Percentiles rank a stretch among this genome's conserved stretches.
These are phyloP conservation scores for Erysiphe pulchra DNA, from an alignment of 2,329 filamentous ascomycete species.

Conservation along the genomic window DNA sequence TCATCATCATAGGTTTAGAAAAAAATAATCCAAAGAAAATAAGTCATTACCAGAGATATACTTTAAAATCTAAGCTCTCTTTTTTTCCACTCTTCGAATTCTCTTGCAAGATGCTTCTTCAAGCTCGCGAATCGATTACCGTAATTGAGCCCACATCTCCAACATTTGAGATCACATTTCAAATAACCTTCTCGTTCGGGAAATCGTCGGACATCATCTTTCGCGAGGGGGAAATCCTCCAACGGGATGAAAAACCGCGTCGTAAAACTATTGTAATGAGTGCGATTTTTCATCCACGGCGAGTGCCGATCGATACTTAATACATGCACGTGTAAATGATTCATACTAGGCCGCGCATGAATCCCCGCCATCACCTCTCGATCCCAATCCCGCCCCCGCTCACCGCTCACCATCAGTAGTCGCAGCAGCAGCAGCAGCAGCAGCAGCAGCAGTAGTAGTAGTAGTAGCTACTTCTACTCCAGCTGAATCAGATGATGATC, in stretches of 20 bases:
- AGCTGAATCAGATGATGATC: too few species aligned
- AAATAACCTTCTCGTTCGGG: conserved; percentile 32
- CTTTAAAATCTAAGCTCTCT: conserved; percentile 15
- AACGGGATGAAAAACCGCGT: conserved; percentile 63
- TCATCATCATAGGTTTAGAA: too few species aligned
- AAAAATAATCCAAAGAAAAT: too few species aligned
- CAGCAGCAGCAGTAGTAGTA: conserved; percentile 19
- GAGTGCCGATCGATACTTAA: conserved; percentile 58
- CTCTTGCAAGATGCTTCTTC: conserved; percentile 48
- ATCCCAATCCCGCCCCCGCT: conserved; percentile 53
- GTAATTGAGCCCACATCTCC: conserved; percentile 58
- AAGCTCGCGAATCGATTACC: conserved; percentile 46
- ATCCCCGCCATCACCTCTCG: conserved; percentile 52
- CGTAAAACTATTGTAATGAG: conserved; percentile 82
- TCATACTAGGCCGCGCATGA: conserved; percentile 78
- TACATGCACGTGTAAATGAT: conserved; percentile 73
- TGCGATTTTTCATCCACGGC: conserved; percentile 44
- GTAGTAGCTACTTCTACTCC: too few species aligned
- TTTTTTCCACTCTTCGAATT: conserved; percentile 52
- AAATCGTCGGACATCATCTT: conserved; percentile 35
- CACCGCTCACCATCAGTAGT: conserved; percentile 35
- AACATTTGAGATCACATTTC: conserved; percentile 45
- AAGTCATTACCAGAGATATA: too few species aligned
- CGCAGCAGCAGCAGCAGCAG: too few species aligned
- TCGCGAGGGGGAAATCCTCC: conserved; percentile 50